Conservation (phyloP, 805 yeast species). For the Lipomyces yamadae region DNA sequence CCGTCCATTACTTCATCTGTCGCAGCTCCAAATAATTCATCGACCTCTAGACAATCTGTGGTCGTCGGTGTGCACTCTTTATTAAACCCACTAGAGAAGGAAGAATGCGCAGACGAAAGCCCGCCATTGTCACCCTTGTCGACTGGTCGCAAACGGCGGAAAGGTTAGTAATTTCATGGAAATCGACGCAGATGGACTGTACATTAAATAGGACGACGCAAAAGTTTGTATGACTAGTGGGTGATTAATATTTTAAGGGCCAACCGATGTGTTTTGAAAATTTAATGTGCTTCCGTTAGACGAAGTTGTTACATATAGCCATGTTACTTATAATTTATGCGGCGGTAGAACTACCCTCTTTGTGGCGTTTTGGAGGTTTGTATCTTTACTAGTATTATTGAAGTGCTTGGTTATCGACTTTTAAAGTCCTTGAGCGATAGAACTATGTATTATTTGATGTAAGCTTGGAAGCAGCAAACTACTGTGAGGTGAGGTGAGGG, state of each 20-base stretch:
- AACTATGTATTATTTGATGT: background rate
- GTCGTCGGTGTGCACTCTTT: slow-evolving; percentile 32
- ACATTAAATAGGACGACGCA: background rate
- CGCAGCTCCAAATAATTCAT: background rate
- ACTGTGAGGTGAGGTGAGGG: no score
- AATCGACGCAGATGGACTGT: background rate
- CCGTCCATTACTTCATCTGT: slow-evolving; percentile 2
- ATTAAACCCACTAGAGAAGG: slow-evolving; percentile 32
- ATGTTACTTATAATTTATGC: background rate
- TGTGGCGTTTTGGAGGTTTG: background rate
- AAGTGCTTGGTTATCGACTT: background rate
- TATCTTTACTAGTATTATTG: background rate
- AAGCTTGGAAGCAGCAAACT: background rate
- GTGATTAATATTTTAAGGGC: background rate
- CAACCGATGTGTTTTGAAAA: background rate
- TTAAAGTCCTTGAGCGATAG: background rate
- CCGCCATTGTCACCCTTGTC: slow-evolving; percentile 35
- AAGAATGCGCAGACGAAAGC: slow-evolving; percentile 20
- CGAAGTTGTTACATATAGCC: background rate
- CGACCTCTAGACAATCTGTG: slow-evolving; percentile 12
- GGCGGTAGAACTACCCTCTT: background rate
- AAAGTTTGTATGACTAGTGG: background rate
- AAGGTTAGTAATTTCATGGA: slow-evolving; percentile 14
- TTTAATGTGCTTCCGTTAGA: background rate
- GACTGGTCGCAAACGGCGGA: slow-evolving; percentile 31